A percentile compares a stretch with the other conserved stretches of the same genome.
phyloP scores from a whole-genome alignment of 768 basidiomycete species.

The Lactarius psammicola region DNA sequence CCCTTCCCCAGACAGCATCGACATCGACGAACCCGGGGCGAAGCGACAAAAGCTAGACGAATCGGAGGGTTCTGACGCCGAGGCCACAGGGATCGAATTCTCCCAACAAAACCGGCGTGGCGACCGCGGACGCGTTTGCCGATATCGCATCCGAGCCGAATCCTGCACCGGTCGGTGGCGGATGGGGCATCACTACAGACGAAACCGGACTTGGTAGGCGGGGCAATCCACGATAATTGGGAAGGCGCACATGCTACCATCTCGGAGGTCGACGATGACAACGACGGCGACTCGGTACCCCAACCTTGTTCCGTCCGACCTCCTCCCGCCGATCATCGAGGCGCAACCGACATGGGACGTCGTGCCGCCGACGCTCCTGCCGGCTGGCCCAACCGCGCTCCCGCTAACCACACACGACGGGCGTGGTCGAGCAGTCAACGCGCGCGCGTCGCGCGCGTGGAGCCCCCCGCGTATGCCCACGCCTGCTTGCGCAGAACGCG shows the following conservation, averaged over 20 bases:
- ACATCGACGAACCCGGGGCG: conserved; percentile 28
- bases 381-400: conserved; percentile 51
- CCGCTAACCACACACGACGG: conserved; percentile 62
- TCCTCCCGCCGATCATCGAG: conserved; percentile 7
- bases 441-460: conserved; percentile 53
- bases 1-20: conserved; percentile 17
- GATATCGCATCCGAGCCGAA: background rate
- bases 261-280: background rate
- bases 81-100: background rate
- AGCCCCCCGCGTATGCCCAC: conserved; percentile 39
- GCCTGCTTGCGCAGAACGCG: conserved; percentile 25
- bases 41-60: conserved; percentile 32
- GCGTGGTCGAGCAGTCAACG: conserved; percentile 64
- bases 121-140: background rate
- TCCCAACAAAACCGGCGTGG: background rate
- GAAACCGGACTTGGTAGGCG: conserved; percentile 1
- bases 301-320: background rate
- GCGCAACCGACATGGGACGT: conserved; percentile 21
- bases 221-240: conserved; percentile 22
- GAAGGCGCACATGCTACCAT: background rate
- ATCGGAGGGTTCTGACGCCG: background rate
- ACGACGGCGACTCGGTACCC: too few species aligned
- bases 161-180: background rate
- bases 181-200: conserved; percentile 11
- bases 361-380: conserved; percentile 33